A percentile compares a stretch with the other conserved stretches of the same genome.
These are phyloP conservation scores for Hypomyces rosellus DNA, from an alignment of 2,329 filamentous ascomycete species.

Conservation along the genomic window DNA sequence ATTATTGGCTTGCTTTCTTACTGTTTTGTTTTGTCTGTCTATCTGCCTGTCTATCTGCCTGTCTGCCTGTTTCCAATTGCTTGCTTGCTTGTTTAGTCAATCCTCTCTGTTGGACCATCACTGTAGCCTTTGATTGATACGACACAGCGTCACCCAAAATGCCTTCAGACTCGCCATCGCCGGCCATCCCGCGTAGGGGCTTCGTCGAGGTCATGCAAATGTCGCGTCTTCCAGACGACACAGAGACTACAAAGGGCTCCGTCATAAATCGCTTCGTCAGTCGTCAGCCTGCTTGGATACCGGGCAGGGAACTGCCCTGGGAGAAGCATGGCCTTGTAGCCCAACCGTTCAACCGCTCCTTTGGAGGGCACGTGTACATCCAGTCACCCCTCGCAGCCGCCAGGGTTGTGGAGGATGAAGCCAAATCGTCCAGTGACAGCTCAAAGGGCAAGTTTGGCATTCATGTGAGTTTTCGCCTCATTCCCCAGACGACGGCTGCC, in stretches of 20 bases:
- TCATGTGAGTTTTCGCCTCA: slow-evolving; percentile 28
- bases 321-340: slow-evolving; percentile 12
- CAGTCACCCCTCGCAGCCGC: slow-evolving; percentile 32
- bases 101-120: too few species aligned
- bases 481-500: not conserved
- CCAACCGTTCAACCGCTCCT: slow-evolving; percentile 18
- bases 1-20: too few species aligned
- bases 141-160: not conserved
- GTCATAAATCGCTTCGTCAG: slow-evolving; percentile 24
- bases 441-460: slow-evolving; percentile 24
- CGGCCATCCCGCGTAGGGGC: slow-evolving; percentile 16
- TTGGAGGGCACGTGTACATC: slow-evolving; percentile 32
- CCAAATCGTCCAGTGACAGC: slow-evolving; percentile 12
- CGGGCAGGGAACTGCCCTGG: slow-evolving; percentile 27
- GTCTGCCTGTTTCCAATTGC: not conserved
- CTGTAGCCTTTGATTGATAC: not conserved
- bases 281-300: slow-evolving; percentile 26
- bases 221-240: slow-evolving; percentile 15
- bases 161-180: not conserved
- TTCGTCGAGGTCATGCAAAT: slow-evolving; percentile 27
- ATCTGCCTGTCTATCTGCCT: too few species aligned
- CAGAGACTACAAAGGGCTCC: not conserved
- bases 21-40: too few species aligned
- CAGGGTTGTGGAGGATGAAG: slow-evolving; percentile 27
- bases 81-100: not conserved